Evolutionary conservation across 352 stramenopile genomes (phyloP), one percentile per base, ranked within the genome.

Genomic region (Phytophthora citrophthora): DNA sequence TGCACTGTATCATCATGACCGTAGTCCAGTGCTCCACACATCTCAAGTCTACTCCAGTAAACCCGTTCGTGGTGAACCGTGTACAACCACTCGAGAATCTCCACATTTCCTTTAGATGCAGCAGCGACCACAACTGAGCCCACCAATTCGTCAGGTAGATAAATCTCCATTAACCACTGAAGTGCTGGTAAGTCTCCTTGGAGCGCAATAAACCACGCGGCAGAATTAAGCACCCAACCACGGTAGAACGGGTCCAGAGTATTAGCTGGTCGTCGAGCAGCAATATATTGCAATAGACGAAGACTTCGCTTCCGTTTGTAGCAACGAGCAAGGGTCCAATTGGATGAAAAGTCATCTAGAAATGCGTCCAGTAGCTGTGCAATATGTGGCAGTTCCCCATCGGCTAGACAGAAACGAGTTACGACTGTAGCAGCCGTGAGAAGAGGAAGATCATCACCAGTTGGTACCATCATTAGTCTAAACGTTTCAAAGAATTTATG

Each of bases 1-100:
- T 83, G 24, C 4, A 90, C 47, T 1, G 67, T 57, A 1, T 67
- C 31, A 10, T 82, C 44, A n/a, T 83, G 79, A 12, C 72, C 64
- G 36, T 87, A 83, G 13, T 77, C 59, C 34, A 73, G 29, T 11
- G 60, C 65, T 34, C 53, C 59, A 43, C 65, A 70, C 58, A 76
- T 61, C 32, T 72, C 64, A 8, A 73, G 54, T n/a, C 59, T 39
- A 34, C 62, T 69, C 69, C 64, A 77, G 50, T 61, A 61, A 6
- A 50, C 43, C 9, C 39, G 16, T 1, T 60, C 47, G 5, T 18
- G 59, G 23, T 76, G 54, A 27, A 32, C 34, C 15, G 60, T 45
- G 54, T 51, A 23, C 24, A 74, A 29, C 48, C 56, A 63, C 39
- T 73, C 16, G 20, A 76, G 53, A 18, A 73, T 61, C 3, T 61